A percentile compares a stretch with the other conserved stretches of the same genome.
Evolutionary conservation across 106 monocot genomes (phyloP).

Genomic region (Dendrobium nobile): DNA sequence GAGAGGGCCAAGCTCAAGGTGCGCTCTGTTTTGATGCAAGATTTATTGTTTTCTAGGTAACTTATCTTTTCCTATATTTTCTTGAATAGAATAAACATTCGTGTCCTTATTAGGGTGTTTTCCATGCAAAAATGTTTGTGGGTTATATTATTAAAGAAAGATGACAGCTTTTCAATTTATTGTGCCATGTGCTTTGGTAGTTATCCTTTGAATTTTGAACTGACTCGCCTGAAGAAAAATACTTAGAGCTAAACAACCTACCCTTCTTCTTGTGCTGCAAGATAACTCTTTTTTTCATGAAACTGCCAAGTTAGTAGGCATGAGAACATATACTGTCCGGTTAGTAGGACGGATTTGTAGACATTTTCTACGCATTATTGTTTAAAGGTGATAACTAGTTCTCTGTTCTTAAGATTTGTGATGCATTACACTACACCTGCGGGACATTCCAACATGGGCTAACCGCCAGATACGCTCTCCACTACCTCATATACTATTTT

Average conservation of each 20-base stretch:
- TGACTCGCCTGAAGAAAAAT: not conserved
- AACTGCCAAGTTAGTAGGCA: not conserved
- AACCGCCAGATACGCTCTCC: too few species aligned
- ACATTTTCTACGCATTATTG: not conserved
- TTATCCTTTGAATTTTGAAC: not conserved
- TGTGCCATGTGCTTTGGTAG: not conserved
- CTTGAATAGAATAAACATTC: not conserved
- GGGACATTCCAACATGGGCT: too few species aligned
- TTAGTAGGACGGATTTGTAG: not conserved
- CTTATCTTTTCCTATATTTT: not conserved
- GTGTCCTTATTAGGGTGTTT: not conserved
- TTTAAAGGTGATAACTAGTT: not conserved
- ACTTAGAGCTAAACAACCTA: not conserved
- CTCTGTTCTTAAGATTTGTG: not conserved
- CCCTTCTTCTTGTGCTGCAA: not conserved
- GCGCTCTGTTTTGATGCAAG: not conserved
- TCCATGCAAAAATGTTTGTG: not conserved
- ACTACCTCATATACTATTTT: too few species aligned
- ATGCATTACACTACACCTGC: too few species aligned
- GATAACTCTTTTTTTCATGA: not conserved
- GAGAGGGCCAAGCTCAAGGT: slow-evolving; percentile 98
- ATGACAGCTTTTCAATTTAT: not conserved
- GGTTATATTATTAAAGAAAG: not conserved
- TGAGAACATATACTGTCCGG: not conserved
- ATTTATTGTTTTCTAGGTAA: not conserved